A percentile compares a stretch with the other conserved stretches of the same genome.
Evolutionary conservation across 2,329 filamentous ascomycete genomes (phyloP).

Genomic region (Malbranchea cinnamomea): DNA sequence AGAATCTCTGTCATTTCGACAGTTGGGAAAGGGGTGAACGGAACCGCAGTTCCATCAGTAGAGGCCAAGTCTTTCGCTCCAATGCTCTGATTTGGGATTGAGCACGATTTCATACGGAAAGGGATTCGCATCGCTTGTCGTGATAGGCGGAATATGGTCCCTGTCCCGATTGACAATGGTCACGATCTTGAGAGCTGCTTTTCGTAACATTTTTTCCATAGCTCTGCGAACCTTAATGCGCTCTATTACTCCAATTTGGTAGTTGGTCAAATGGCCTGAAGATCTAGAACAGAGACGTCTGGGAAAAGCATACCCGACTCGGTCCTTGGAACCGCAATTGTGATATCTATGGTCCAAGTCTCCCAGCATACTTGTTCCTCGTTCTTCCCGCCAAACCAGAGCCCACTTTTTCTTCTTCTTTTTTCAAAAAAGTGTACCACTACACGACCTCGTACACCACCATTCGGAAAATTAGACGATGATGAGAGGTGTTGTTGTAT

Average conservation of each 20-base stretch:
- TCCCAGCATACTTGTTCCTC: conserved; percentile 98
- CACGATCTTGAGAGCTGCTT: conserved; percentile 79
- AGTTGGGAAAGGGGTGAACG: no score
- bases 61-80: conserved; percentile 66
- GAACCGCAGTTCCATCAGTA: conserved; percentile 46
- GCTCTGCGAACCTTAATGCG: conserved; percentile 75
- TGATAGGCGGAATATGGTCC: conserved; percentile 94
- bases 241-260: conserved; percentile 38
- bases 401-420: conserved; percentile 65
- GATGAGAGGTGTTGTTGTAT: conserved; percentile 58
- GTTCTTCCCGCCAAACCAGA: conserved; percentile 45
- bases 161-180: conserved; percentile 77
- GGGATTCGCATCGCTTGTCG: conserved; percentile 76
- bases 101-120: conserved; percentile 90
- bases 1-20: no score
- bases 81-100: conserved; percentile 65
- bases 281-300: neutral
- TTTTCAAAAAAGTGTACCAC: conserved; percentile 92
- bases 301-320: conserved; percentile 55
- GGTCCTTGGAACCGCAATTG: conserved; percentile 76
- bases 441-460: conserved; percentile 59
- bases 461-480: conserved; percentile 37
- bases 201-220: conserved; percentile 79
- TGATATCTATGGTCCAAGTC: conserved; percentile 84
- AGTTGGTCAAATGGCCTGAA: neutral